A percentile compares a stretch with the other conserved stretches of the same genome.
phyloP scores from a whole-genome alignment of 2,329 filamentous ascomycete species.

The Cadophora sp. region DNA sequence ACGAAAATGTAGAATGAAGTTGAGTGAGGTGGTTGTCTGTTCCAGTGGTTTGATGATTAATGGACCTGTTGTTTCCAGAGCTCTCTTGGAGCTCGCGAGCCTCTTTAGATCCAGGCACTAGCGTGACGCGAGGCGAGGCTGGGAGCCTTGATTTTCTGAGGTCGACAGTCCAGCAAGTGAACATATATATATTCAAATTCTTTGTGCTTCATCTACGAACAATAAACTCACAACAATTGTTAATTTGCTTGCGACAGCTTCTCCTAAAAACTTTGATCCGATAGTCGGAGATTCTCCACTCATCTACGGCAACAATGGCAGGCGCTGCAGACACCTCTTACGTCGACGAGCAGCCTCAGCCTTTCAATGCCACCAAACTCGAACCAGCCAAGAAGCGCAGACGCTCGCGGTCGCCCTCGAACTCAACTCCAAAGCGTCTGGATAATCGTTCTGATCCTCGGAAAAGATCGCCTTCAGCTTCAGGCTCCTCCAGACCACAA shows the following conservation, averaged over 20 bases:
- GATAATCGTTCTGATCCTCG: constrained; percentile 32
- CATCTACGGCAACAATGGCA: constrained; percentile 42
- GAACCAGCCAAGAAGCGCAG: constrained; percentile 51
- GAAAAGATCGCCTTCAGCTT: constrained; percentile 40
- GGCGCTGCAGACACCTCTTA: constrained; percentile 36
- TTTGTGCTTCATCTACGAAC: neutral
- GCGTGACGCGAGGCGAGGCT: constrained; percentile 37
- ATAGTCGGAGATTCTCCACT: neutral
- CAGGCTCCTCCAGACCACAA: constrained; percentile 33
- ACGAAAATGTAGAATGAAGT: neutral
- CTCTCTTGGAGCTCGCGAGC: constrained; percentile 31
- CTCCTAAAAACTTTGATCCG: neutral
- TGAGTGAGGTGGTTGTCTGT: constrained; percentile 1
- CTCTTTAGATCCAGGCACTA: constrained; percentile 37
- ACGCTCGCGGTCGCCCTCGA: constrained; percentile 47
- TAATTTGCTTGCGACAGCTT: neutral
- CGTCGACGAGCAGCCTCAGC: constrained; percentile 47
- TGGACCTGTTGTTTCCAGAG: constrained; percentile 23
- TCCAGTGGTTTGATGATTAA: constrained; percentile 14
- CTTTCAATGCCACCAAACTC: constrained; percentile 51
- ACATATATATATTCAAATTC: constrained; percentile 23
- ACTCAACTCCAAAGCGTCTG: constrained; percentile 38
- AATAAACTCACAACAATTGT: neutral
- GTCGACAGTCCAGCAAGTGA: constrained; percentile 17
- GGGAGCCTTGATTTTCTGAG: constrained; percentile 10